These are phyloP conservation scores for Trichoderma polysporum DNA, from an alignment of 2,329 filamentous ascomycete species.

Conservation along the genomic window DNA sequence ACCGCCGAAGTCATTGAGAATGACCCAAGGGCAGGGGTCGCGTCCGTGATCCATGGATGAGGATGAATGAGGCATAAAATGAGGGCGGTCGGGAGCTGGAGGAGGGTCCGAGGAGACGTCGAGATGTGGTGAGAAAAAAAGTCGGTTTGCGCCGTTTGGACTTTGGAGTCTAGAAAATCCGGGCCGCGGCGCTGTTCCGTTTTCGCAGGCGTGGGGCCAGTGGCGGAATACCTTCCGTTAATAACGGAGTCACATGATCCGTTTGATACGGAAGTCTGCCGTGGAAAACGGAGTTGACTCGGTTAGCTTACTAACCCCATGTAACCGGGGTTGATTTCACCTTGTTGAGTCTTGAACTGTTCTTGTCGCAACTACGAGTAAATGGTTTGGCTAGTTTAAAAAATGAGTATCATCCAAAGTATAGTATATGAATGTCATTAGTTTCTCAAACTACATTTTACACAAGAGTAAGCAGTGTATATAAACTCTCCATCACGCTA, in stretches of 20 bases:
- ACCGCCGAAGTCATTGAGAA: conserved; percentile 95
- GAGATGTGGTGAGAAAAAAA: conserved; percentile 10
- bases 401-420: background rate
- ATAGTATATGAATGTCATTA: background rate
- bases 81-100: background rate
- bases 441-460: background rate
- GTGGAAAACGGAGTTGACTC: background rate
- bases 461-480: background rate
- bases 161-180: conserved; percentile 9
- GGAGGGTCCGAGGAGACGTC: background rate
- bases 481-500: background rate
- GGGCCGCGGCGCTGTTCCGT: conserved; percentile 12
- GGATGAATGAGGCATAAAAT: background rate
- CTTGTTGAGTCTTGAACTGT: background rate
- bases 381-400: background rate
- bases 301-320: too few species aligned
- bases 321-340: too few species aligned
- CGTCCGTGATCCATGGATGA: conserved; percentile 72
- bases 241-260: conserved; percentile 11
- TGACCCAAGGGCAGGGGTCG: conserved; percentile 96
- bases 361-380: background rate
- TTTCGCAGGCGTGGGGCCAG: conserved; percentile 4
- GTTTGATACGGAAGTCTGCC: background rate
- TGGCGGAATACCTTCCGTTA: conserved; percentile 5
- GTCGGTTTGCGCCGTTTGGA: conserved; percentile 1